Evolutionary conservation across 768 basidiomycete species (phyloP), one percentile per base, ranked within the genome.

Genomic region (Coprinopsis marcescibilis): DNA sequence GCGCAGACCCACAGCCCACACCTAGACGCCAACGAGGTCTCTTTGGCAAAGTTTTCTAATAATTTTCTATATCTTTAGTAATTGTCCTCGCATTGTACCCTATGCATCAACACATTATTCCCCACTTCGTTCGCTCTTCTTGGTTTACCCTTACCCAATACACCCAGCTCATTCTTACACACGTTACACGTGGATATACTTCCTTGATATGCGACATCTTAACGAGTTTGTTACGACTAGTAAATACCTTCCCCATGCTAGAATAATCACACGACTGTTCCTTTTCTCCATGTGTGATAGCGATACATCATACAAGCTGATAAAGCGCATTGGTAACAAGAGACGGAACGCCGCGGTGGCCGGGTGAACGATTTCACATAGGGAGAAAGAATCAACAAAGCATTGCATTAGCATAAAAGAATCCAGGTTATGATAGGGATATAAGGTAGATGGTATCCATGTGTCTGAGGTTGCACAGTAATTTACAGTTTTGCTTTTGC

Each of bases 1-100:
- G 93, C 33, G 73, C 89, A 21, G 91, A 95, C 60, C 75, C 81
- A 26, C 81, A 88, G 52, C 81, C 88, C 19, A 70, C 78, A 5
- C 78, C 83, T 32, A 77, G 87, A 48, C 76, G 89, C 51, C 77
- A 83, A 52, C 76, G 87, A 20, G 89, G 90, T 19, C 71, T 93
- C 1, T 92, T 93, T 55, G 81, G 87, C 27, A 72, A 73, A 51
- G 75, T 89, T 60, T 89, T 89, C 56, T 87, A 56, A 69, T 48
- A 48, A n/a, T 17, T 8, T 8, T n/a, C 15, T n/a, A 17, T 19
- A 12, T n/a, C 15, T 19, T 8, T 17, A 12, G 8, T 44, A 30
- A 46, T 24, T 36, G 25, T 21, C 39, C 25, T 19, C 43, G 32
- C 40, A 36, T 34, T 23, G 32, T 37, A 30, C 41, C 25, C 36